A percentile compares a stretch with the other conserved stretches of the same genome.
These are phyloP conservation scores for Kwoniella heveanensis DNA, from an alignment of 768 basidiomycete species.

Conservation along the genomic window DNA sequence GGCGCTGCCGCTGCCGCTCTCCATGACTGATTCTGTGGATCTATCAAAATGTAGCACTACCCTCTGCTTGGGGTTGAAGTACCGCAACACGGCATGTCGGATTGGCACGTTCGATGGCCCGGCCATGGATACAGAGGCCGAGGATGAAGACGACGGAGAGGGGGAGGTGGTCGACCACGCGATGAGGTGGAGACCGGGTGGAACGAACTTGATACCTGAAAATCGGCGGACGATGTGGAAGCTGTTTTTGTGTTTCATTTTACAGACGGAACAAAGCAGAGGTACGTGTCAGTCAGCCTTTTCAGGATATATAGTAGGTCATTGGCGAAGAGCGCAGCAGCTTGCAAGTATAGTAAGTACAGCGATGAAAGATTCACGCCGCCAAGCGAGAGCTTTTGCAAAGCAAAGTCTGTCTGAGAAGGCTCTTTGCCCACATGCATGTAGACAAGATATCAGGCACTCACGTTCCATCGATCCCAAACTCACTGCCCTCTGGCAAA, in stretches of 20 bases:
- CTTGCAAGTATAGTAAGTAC: too few species aligned
- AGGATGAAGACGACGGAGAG: constrained; percentile 4
- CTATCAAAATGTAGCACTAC: constrained; percentile 42
- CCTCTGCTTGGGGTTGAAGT: constrained; percentile 21
- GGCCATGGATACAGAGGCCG: not conserved
- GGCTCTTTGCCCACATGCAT: too few species aligned
- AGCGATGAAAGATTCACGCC: too few species aligned
- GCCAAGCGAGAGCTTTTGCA: too few species aligned
- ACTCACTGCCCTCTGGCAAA: constrained; percentile 53
- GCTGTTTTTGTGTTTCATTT: too few species aligned
- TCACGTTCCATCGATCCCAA: constrained; percentile 56
- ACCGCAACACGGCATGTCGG: constrained; percentile 48
- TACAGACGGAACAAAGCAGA: too few species aligned
- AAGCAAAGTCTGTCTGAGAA: too few species aligned
- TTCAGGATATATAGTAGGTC: too few species aligned
- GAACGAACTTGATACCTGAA: constrained; percentile 57
- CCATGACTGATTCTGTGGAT: constrained; percentile 37
- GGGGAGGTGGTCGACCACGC: constrained; percentile 45
- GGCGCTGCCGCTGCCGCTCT: not conserved
- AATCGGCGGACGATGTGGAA: constrained; percentile 42
- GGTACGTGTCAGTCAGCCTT: too few species aligned
- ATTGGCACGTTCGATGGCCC: constrained; percentile 42
- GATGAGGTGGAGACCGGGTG: constrained; percentile 57
- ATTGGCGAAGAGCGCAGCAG: too few species aligned
- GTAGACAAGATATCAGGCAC: constrained; percentile 18